A percentile compares a stretch with the other conserved stretches of the same genome.
Evolutionary conservation across 2,329 filamentous ascomycete genomes (phyloP).

Genomic region (Bimuria novae-zelandiae): DNA sequence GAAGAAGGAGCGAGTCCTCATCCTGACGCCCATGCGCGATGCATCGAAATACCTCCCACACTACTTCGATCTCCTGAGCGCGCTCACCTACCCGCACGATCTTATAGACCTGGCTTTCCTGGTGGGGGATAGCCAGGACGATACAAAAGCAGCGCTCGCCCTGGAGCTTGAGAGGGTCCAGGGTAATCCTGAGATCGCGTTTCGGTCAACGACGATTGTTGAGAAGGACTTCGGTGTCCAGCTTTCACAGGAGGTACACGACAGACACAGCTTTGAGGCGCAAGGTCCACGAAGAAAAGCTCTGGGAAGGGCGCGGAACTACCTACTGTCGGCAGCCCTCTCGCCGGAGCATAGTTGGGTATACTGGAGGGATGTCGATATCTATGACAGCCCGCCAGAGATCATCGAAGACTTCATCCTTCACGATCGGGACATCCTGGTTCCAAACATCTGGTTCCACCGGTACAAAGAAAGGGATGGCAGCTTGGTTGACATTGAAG

Average conservation of each 20-base stretch:
- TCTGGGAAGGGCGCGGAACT: conserved; percentile 90
- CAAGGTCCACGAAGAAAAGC: conserved; percentile 89
- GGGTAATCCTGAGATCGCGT: conserved; percentile 76
- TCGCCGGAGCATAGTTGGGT: conserved; percentile 98
- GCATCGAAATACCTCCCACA: conserved; percentile 80
- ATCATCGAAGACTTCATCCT: conserved; percentile 96
- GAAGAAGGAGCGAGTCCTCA: conserved; percentile 86
- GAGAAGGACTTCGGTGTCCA: conserved; percentile 87
- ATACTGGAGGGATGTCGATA: conserved; percentile 98
- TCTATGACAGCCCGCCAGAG: conserved; percentile 82
- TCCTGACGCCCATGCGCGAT: conserved; percentile 91
- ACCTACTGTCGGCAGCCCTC: conserved; percentile 79
- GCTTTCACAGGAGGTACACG: conserved; percentile 77
- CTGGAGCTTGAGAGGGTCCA: conserved; percentile 89
- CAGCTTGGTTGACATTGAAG: conserved; percentile 76
- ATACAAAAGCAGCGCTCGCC: conserved; percentile 84
- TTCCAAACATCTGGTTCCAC: conserved; percentile 98
- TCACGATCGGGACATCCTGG: conserved; percentile 89
- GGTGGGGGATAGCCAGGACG: conserved; percentile 87
- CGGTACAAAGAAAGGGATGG: conserved; percentile 74
- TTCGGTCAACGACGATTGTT: conserved; percentile 81
- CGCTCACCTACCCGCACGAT: conserved; percentile 91
- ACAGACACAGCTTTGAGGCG: conserved; percentile 82
- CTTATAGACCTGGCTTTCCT: conserved; percentile 95
- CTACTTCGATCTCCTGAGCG: conserved; percentile 89